phyloP scores from a whole-genome alignment of 495 filamentous ascomycete genomes.

The Elasticomyces elasticus region DNA sequence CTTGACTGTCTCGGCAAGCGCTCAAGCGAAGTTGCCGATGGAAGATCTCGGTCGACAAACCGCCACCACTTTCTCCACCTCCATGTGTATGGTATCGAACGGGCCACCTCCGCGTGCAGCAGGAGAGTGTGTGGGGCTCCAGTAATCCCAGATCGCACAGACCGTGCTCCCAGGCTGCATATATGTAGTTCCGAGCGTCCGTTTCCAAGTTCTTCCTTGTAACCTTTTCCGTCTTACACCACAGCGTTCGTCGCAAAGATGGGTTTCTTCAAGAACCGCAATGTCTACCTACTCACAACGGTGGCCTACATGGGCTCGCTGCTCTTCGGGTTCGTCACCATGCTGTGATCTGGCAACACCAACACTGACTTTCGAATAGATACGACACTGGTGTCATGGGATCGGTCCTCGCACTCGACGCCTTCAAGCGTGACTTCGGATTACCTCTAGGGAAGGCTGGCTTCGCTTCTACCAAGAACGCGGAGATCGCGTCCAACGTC shows the following conservation, averaged over 20 bases:
- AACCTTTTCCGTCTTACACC: background rate
- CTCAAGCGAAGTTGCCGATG: background rate
- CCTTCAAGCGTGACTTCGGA: constrained; percentile 48
- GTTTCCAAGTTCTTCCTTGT: background rate
- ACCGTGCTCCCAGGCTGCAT: background rate
- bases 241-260: background rate
- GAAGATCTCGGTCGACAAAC: too few relatives aligned
- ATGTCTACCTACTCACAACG: constrained; percentile 45
- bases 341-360: background rate
- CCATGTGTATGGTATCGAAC: background rate
- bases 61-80: background rate
- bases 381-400: constrained; percentile 54
- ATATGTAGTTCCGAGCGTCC: too few relatives aligned
- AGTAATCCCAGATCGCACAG: background rate
- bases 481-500: constrained; percentile 44
- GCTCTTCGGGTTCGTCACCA: constrained; percentile 35
- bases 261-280: constrained; percentile 41
- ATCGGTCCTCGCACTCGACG: constrained; percentile 43
- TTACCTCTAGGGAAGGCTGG: constrained; percentile 25
- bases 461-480: constrained; percentile 27
- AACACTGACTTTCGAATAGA: constrained; percentile 21
- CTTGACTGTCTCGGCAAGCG: background rate
- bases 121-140: background rate
- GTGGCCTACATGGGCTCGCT: constrained; percentile 46
- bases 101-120: background rate